A percentile compares a stretch with the other conserved stretches of the same genome.
Evolutionary conservation across 176 grass and related monocot genomes (phyloP).

Genomic region (Zoysia japonica): DNA sequence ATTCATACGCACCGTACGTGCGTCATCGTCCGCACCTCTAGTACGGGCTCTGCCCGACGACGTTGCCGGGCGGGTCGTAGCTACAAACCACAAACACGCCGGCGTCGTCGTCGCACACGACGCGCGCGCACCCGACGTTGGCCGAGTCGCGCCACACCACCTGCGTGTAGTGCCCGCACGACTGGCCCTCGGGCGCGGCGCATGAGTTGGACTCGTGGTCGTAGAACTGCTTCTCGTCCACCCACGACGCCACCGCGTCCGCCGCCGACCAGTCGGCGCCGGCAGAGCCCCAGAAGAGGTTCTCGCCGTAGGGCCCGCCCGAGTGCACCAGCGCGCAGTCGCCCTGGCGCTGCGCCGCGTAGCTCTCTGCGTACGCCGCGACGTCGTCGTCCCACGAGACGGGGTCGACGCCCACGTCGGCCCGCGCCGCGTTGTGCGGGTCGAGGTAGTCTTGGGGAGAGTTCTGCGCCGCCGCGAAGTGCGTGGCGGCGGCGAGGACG

Average conservation of each 20-base stretch:
- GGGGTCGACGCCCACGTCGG: not conserved
- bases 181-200: not conserved
- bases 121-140: conserved; percentile 45
- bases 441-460: not conserved
- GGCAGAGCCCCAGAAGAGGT: not conserved
- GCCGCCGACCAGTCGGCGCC: not conserved
- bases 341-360: not conserved
- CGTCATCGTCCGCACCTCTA: not conserved
- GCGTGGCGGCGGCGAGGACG: not conserved
- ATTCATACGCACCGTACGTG: too few relatives aligned
- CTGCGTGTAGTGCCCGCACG: conserved; percentile 51
- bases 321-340: not conserved
- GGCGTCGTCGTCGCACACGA: conserved; percentile 12
- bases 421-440: not conserved
- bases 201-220: not conserved
- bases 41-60: conserved; percentile 39
- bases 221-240: not conserved
- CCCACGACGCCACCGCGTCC: not conserved
- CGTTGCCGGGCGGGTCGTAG: conserved; percentile 54
- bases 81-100: conserved; percentile 56
- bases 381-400: not conserved
- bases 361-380: not conserved
- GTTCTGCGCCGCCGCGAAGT: not conserved
- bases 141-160: conserved; percentile 55
- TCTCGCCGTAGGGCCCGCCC: not conserved